Conservation (phyloP, 2,329 filamentous ascomycete genomes). For the Myotisia sp. region DNA sequence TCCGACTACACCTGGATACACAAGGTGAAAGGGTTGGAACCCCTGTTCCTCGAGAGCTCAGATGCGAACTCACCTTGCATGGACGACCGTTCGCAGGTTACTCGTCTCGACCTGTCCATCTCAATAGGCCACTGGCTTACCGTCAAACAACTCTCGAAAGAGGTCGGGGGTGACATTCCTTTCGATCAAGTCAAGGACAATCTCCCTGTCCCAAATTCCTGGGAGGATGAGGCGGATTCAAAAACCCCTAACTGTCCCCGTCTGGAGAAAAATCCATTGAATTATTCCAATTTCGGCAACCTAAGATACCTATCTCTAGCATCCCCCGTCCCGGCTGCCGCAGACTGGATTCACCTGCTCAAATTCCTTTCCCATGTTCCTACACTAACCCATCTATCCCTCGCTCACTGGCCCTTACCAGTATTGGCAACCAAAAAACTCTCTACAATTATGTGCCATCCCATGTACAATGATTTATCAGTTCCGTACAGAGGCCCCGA, state of each 20-base stretch:
- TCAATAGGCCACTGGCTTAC: conserved; percentile 37
- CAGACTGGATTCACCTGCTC: conserved; percentile 43
- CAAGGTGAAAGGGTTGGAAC: conserved; percentile 32
- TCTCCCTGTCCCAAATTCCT: conserved; percentile 22
- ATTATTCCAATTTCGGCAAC: conserved; percentile 32
- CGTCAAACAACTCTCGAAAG: conserved; percentile 34
- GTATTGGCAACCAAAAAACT: conserved; percentile 42
- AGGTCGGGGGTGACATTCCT: conserved; percentile 24
- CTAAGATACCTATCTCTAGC: conserved; percentile 46
- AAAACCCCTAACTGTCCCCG: neutral
- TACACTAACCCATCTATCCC: conserved; percentile 47
- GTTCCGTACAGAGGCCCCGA: conserved; percentile 39
- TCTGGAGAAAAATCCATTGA: conserved; percentile 14
- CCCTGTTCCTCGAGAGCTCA: conserved; percentile 31
- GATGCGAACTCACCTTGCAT: conserved; percentile 5
- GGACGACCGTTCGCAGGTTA: conserved; percentile 29
- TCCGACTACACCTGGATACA: conserved; percentile 29
- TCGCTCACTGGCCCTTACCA: conserved; percentile 48
- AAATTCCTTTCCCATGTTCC: conserved; percentile 38
- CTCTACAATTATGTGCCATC: conserved; percentile 30
- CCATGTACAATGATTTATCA: conserved; percentile 26
- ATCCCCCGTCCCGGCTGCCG: conserved; percentile 29
- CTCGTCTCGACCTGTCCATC: conserved; percentile 39
- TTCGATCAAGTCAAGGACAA: conserved; percentile 4
- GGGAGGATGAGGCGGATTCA: conserved; percentile 24